These are phyloP conservation scores for Plectranthus barbatus DNA, from an alignment of 257 asterid species.

Conservation along the genomic window DNA sequence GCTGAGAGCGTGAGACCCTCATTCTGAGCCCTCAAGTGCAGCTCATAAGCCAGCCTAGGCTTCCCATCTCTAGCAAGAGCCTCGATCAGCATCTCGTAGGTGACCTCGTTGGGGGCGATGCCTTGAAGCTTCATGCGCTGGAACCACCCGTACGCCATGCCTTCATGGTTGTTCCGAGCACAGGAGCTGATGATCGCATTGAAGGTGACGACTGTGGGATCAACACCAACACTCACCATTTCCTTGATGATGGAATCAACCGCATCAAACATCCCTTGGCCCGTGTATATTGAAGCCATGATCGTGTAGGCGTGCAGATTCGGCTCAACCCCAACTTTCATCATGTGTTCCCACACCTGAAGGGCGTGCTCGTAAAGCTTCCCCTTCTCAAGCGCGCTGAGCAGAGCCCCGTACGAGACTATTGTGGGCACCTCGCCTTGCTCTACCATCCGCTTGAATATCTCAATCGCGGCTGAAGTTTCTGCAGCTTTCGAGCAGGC, in stretches of 20 bases:
- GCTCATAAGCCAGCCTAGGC: constrained; percentile 76
- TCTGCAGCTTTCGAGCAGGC: constrained; percentile 92
- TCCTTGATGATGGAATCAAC: constrained; percentile 56
- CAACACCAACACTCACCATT: constrained; percentile 41
- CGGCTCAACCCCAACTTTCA: constrained; percentile 56
- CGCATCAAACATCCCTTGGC: constrained; percentile 48
- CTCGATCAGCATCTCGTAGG: constrained; percentile 65
- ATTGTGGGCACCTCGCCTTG: constrained; percentile 78
- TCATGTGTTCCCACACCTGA: constrained; percentile 88
- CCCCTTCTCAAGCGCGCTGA: constrained; percentile 93
- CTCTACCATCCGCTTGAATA: constrained; percentile 88
- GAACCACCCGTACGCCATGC: constrained; percentile 75
- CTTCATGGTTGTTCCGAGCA: constrained; percentile 32
- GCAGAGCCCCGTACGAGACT: constrained; percentile 84
- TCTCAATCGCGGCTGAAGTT: constrained; percentile 67
- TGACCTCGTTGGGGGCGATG: constrained; percentile 67
- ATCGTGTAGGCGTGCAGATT: constrained; percentile 81
- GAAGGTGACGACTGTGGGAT: constrained; percentile 87
- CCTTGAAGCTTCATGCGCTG: constrained; percentile 47
- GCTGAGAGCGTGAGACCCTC: constrained; percentile 67
- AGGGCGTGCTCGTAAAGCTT: constrained; percentile 75
- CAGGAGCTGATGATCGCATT: constrained; percentile 84
- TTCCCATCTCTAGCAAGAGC: constrained; percentile 73
- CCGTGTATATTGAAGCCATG: constrained; percentile 74
- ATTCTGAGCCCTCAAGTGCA: constrained; percentile 48